Base-by-base conservation (phyloP, 108 stramenopile genomes). In the Skeletonema potamos region DNA sequence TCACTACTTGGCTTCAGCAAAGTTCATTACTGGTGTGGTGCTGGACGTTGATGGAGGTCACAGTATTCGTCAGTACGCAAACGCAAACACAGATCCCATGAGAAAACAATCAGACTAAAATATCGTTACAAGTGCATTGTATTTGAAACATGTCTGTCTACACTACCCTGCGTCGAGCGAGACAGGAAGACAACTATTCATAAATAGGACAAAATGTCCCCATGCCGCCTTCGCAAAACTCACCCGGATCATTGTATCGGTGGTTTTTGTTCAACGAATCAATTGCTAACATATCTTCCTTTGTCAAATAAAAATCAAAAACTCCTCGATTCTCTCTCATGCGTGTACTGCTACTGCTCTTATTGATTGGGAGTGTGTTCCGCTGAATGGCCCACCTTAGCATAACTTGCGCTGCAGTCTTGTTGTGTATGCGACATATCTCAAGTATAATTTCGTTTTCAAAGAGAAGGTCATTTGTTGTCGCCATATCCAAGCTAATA, bases 191-290 rank as follows among this genome's bases (percentile, higher is more conserved):
- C 22, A 15, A 3, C 58, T 59, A 95, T 56, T 96, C 95, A 73
- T 91, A 96, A 32, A 96, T 96, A 18, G 95, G 95, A 67, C 89
- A 92, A 58, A 92, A 94, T 2, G 90, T 92, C 29, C 92, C 92
- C 82, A 96, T 87, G 6, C 84, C 89, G n/a, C 56, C 51, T 73
- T 92, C 88, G 69, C 92, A 92, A 65, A 94, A 97, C 6, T 68
- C 87, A 10, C 95, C 96, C 33, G 96, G 96, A 71, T 97, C 95
- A 74, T 97, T 97, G 89, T 91, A 96, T 8, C 97, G 90, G 32
- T 74, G 72, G 61, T 96, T 94, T 36, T 77, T 74, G 79, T 96
- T 94, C 66, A 97, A 74, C 8, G 44, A 68, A 62, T 86, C 72
- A 51, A 97, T 90, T 17, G 44, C 36, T 58, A 62, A 63, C 90